phyloP scores from a whole-genome alignment of 208 protist species.

The Tritrichomonas musculus region DNA sequence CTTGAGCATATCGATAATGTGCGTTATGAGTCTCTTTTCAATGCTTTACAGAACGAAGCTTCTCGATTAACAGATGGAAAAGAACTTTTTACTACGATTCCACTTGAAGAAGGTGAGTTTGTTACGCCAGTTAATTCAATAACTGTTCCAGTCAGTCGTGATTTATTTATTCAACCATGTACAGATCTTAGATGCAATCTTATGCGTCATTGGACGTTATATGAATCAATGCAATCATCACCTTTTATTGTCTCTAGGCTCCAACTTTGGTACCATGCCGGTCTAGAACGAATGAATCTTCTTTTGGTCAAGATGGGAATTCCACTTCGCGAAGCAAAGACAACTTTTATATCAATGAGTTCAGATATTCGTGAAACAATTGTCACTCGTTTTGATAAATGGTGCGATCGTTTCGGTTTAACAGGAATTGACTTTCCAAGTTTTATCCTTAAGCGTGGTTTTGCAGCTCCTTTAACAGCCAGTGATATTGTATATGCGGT shows the following conservation, averaged over 20 bases:
- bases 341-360: neutral
- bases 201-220: neutral
- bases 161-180: neutral
- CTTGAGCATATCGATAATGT: constrained; percentile 18
- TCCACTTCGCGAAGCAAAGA: neutral
- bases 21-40: neutral
- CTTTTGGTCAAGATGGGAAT: neutral
- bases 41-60: neutral
- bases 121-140: neutral
- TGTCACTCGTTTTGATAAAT: neutral
- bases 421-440: neutral
- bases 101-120: neutral
- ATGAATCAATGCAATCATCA: neutral
- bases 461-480: neutral
- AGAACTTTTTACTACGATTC: neutral
- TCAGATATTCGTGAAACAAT: neutral
- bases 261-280: neutral
- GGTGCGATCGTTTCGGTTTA: neutral
- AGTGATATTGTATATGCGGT: neutral
- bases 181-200: neutral
- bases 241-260: neutral
- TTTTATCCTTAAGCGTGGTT: neutral
- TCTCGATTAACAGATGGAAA: neutral
- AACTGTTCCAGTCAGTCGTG: neutral
- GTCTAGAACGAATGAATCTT: neutral